Percentiles rank a stretch among this genome's conserved stretches.
Evolutionary conservation across 371 early-diverging fungal genomes (phyloP).

Genomic region (Zychaea mexicana): DNA sequence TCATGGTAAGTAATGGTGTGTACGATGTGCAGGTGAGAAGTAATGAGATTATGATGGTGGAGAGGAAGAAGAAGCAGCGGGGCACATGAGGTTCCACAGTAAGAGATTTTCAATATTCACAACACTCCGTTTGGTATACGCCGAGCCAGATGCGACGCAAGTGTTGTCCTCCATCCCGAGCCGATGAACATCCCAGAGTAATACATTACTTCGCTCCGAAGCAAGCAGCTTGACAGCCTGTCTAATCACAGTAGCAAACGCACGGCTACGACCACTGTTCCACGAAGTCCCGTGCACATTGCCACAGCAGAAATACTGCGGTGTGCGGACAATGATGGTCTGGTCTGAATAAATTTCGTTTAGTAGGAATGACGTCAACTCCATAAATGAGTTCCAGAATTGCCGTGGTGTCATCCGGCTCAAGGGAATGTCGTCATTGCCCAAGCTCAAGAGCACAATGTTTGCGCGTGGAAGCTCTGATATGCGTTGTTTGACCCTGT

Average conservation of each 20-base stretch:
- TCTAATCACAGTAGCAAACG: constrained; percentile 31
- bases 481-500: constrained; percentile 10
- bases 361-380: constrained; percentile 14
- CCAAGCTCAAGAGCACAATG: constrained; percentile 30
- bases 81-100: constrained; percentile 24
- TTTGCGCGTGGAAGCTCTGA: constrained; percentile 27
- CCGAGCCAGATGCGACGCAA: constrained; percentile 13
- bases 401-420: constrained; percentile 24
- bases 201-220: constrained; percentile 7
- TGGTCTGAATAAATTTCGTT: constrained; percentile 24
- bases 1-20: too few species aligned
- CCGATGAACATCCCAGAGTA: constrained; percentile 38
- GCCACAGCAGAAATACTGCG: constrained; percentile 24
- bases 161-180: constrained; percentile 26
- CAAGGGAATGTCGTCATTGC: constrained; percentile 29
- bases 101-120: constrained; percentile 24
- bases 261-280: constrained; percentile 36
- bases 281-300: constrained; percentile 16
- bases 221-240: constrained; percentile 7
- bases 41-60: neutral
- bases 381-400: constrained; percentile 24
- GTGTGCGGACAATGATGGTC: constrained; percentile 32
- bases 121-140: constrained; percentile 24
- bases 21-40: neutral
- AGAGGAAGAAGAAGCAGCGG: neutral